Percentiles rank a stretch among this genome's conserved stretches.
Conservation (phyloP, 495 filamentous ascomycete species). For the Penicillium desertorum region DNA sequence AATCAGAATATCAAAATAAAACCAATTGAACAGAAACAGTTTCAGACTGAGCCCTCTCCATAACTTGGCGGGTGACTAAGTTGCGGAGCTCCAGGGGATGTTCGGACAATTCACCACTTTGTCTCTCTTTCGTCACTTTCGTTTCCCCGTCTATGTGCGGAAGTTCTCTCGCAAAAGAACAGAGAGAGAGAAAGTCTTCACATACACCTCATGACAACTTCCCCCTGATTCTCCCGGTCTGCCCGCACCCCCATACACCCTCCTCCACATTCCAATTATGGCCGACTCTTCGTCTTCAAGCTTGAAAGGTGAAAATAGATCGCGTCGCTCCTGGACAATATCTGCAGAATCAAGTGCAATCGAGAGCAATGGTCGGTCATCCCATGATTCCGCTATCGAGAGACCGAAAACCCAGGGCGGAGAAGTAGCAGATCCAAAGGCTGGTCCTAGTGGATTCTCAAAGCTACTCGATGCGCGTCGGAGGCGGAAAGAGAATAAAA, state of each 20-base stretch:
- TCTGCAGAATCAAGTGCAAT: constrained; percentile 38
- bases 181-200: background rate
- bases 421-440: constrained; percentile 36
- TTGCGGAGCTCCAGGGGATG: constrained; percentile 8
- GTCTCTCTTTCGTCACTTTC: background rate
- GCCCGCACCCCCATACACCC: constrained; percentile 5
- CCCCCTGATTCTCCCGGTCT: background rate
- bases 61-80: constrained; percentile 14
- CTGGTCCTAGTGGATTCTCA: constrained; percentile 47
- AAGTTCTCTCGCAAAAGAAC: background rate
- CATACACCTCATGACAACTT: constrained; percentile 2
- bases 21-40: background rate
- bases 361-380: constrained; percentile 45
- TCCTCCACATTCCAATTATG: constrained; percentile 25
- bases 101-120: background rate
- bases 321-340: constrained; percentile 35
- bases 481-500: constrained; percentile 45
- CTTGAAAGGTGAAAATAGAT: constrained; percentile 24
- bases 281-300: constrained; percentile 36
- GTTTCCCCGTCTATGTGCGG: background rate
- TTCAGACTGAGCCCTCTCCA: background rate
- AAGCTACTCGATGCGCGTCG: constrained; percentile 54
- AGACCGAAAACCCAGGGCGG: constrained; percentile 44
- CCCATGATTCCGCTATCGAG: constrained; percentile 44
- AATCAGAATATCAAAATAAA: background rate